Base-by-base conservation (phyloP, 2,329 filamentous ascomycete species). In the Leptosphaerulina australis region DNA sequence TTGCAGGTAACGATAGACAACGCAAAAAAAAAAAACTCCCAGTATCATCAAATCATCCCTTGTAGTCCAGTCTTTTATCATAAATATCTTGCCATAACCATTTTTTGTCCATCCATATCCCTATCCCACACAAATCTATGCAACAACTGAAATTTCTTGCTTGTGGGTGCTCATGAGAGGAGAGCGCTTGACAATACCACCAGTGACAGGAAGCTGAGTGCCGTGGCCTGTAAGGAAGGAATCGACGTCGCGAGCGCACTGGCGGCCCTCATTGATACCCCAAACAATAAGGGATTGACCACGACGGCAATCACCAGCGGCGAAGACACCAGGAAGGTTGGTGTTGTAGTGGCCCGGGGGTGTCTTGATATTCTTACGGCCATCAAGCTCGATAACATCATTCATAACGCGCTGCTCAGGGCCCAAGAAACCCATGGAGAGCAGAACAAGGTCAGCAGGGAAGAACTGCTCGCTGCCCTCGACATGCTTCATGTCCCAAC, bases 401-500 rank as follows among this genome's bases (percentile, higher is more conserved):
- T 90, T 91, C 30, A 97, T 82, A 29, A 96, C 86, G 59, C 90
- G 88, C 62, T 90, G 90, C 77, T 97, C 93, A 5, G 92, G 92
- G 8, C 93, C 93, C 57, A 97, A 78, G 87, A 97, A 97, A 70
- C 93, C 93, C 93, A 97, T 97, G 41, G 93, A 96, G 38, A 97
- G 81, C 34, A 97, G 84, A 34, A 97, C 92, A 30, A 97, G 84
- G 69, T 97, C 93, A 21, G 93, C 93, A 28, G 91, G 91, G 88
- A 97, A 97, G 82, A 95, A 95, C 72, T 97, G 86, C 79, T 96
- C 89, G 55, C 88, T 93, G 28, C 90, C 91, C 61, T 96, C 92
- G 24, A 96, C 82, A 74, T 96, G 93, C 83, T 96, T 96, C 91
- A 97, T 97, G 76, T 97, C 93, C 93, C 93, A 97, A 34, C 92